A percentile compares a stretch with the other conserved stretches of the same genome.
phyloP scores from a whole-genome alignment of 1,139 yeast species.

The Kodamaea arcana region DNA sequence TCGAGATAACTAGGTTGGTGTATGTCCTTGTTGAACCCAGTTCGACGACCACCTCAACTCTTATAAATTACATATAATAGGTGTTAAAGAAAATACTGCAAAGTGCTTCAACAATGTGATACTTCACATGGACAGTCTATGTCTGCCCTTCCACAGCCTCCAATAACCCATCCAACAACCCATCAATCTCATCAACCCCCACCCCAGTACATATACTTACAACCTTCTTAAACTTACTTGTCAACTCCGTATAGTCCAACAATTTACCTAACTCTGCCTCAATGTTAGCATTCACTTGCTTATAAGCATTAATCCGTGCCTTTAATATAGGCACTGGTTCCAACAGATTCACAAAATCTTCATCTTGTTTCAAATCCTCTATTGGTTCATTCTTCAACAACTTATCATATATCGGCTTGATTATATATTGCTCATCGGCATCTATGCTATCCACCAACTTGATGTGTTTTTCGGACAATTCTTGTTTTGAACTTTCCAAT shows the following conservation, averaged over 20 bases:
- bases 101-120: too few relatives aligned
- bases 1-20: too few relatives aligned
- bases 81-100: too few relatives aligned
- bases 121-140: conserved; percentile 4
- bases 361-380: conserved; percentile 24
- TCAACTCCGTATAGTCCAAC: conserved; percentile 56
- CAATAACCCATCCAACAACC: conserved; percentile 74
- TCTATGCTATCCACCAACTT: conserved; percentile 13
- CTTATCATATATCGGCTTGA: conserved; percentile 52
- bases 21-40: too few relatives aligned
- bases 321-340: conserved; percentile 64
- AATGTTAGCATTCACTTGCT: conserved; percentile 21
- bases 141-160: conserved; percentile 80
- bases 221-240: conserved; percentile 81
- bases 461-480: conserved; percentile 13
- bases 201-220: conserved; percentile 90
- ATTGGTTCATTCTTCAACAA: conserved; percentile 32
- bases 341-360: conserved; percentile 28
- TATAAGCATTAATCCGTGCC: conserved; percentile 80
- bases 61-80: too few relatives aligned
- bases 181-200: conserved; percentile 69
- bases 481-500: conserved; percentile 25
- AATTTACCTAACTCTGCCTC: conserved; percentile 53
- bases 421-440: conserved; percentile 55
- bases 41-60: too few relatives aligned